Conservation (phyloP, 345 rosid species). For the Euphorbia lathyris region DNA sequence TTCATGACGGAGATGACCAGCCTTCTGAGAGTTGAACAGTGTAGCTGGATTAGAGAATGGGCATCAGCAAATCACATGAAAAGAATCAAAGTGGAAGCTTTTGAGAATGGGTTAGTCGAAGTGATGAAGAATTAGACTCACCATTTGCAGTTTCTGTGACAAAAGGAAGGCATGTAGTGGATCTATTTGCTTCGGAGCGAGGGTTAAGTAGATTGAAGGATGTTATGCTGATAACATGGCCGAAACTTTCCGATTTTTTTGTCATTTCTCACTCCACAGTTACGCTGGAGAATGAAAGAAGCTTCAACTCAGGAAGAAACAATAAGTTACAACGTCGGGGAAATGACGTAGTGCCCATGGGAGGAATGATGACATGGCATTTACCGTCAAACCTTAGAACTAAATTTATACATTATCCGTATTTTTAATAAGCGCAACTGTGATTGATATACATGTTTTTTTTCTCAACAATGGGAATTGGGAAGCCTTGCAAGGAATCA, state of each 20-base stretch:
- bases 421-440: too few species aligned
- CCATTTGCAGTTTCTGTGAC: slow-evolving; percentile 26
- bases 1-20: slow-evolving; percentile 24
- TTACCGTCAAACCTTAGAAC: too few species aligned
- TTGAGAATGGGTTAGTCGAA: slow-evolving; percentile 21
- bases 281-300: slow-evolving; percentile 19
- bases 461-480: too few species aligned
- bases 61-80: slow-evolving; percentile 28
- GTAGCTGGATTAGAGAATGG: slow-evolving; percentile 26
- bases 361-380: too few species aligned
- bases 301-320: slow-evolving; percentile 26
- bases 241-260: slow-evolving; percentile 26
- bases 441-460: too few species aligned
- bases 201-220: slow-evolving; percentile 22
- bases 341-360: too few species aligned
- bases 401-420: too few species aligned
- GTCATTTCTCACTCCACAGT: slow-evolving; percentile 20
- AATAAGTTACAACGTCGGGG: too few species aligned
- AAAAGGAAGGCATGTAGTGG: too few species aligned
- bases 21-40: slow-evolving; percentile 23
- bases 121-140: slow-evolving; percentile 24
- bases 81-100: slow-evolving; percentile 12
- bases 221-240: slow-evolving; percentile 25
- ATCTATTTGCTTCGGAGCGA: slow-evolving; percentile 30
- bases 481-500: too few species aligned